A percentile compares a stretch with the other conserved stretches of the same genome.
Evolutionary conservation across 2,329 filamentous ascomycete genomes (phyloP).

Genomic region (Xylaria sp.): DNA sequence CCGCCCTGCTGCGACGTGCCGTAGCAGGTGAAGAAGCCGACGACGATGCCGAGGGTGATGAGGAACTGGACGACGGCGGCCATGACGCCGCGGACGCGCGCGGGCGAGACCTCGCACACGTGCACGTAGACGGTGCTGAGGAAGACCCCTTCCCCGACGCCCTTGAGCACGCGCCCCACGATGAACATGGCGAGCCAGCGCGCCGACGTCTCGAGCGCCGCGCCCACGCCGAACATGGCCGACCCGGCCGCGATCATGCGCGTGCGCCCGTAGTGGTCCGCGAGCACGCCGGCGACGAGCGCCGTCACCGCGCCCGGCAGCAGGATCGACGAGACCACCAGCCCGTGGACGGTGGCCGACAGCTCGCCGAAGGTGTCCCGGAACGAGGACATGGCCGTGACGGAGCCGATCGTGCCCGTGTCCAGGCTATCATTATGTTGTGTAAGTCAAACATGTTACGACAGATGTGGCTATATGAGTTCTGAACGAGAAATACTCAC

Average conservation of each 20-base stretch:
- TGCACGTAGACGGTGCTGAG: slow-evolving; percentile 14
- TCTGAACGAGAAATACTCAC: slow-evolving; percentile 20
- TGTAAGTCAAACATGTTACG: background rate
- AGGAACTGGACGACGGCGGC: slow-evolving; percentile 12
- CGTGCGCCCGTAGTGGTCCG: slow-evolving; percentile 14
- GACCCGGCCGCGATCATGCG: slow-evolving; percentile 10
- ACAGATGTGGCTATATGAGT: background rate
- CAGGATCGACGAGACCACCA: slow-evolving; percentile 21
- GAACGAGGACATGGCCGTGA: slow-evolving; percentile 17
- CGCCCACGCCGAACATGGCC: slow-evolving; percentile 11
- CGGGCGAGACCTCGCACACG: slow-evolving; percentile 16
- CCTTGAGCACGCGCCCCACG: slow-evolving; percentile 13
- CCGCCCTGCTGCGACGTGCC: slow-evolving; percentile 10
- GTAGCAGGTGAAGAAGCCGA: slow-evolving; percentile 19
- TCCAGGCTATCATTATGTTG: slow-evolving; percentile 1
- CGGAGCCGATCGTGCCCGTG: slow-evolving; percentile 17
- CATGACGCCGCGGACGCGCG: slow-evolving; percentile 7
- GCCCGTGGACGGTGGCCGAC: slow-evolving; percentile 14
- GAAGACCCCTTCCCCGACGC: slow-evolving; percentile 18
- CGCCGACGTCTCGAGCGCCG: slow-evolving; percentile 12
- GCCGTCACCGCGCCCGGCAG: slow-evolving; percentile 14
- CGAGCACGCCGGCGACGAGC: slow-evolving; percentile 11
- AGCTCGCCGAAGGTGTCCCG: slow-evolving; percentile 5
- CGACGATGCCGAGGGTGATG: slow-evolving; percentile 8
- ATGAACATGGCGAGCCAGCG: slow-evolving; percentile 17